These are phyloP conservation scores for Solanum sejunctum DNA, from an alignment of 257 asterid genomes.

Conservation along the genomic window DNA sequence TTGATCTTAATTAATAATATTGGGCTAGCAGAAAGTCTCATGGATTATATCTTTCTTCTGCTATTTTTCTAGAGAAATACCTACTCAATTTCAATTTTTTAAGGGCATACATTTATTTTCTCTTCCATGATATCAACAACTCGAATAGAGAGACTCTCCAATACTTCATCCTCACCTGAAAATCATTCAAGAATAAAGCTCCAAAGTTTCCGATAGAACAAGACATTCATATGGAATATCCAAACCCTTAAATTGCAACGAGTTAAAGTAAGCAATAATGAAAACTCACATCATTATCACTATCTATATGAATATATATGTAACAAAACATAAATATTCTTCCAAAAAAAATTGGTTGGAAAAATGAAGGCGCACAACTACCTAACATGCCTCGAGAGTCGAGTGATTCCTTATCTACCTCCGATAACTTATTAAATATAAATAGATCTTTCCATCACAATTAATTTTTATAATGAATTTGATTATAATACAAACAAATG, in stretches of 20 bases:
- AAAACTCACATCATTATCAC: not conserved
- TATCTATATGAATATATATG: not conserved
- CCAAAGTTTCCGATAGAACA: not conserved
- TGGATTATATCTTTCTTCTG: too few species aligned
- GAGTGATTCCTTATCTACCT: not conserved
- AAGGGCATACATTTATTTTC: not conserved
- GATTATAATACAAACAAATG: too few species aligned
- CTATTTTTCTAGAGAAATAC: too few species aligned
- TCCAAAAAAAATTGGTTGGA: not conserved
- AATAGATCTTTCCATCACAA: too few species aligned
- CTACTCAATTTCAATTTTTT: too few species aligned
- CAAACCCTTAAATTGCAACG: not conserved
- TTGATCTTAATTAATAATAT: too few species aligned
- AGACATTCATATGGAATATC: not conserved
- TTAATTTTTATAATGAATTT: too few species aligned
- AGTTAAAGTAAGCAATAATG: not conserved
- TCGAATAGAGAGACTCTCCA: not conserved
- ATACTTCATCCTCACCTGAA: not conserved
- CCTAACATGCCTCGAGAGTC: not conserved
- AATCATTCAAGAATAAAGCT: not conserved
- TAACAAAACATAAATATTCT: not conserved
- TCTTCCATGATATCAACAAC: not conserved
- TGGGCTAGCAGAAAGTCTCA: too few species aligned
- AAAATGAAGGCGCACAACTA: not conserved
- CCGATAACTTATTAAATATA: too few species aligned